These are phyloP conservation scores for Saturnispora sanitii DNA, from an alignment of 805 yeast species.

Conservation along the genomic window DNA sequence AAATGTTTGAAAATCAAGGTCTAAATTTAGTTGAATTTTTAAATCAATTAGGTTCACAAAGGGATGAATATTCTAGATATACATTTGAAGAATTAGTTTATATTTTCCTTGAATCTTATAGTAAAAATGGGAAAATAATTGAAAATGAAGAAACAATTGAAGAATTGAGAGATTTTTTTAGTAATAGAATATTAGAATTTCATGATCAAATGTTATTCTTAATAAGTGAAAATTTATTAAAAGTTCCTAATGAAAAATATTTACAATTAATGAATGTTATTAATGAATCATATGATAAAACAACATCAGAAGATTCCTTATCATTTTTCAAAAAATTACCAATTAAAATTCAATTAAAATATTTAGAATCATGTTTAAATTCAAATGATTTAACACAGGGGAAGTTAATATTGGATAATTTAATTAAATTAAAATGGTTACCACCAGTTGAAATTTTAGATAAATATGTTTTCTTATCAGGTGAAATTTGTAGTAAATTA, in stretches of 20 bases:
- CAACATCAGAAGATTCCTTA: too few species aligned
- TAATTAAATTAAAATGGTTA: constrained; percentile 7
- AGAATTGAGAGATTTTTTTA: constrained; percentile 6
- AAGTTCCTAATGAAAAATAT: neutral
- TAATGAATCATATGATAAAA: neutral
- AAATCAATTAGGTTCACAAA: too few species aligned
- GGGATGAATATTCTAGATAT: constrained; percentile 5
- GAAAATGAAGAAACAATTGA: constrained; percentile 1
- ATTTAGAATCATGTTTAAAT: constrained; percentile 13
- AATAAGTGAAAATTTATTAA: constrained; percentile 2
- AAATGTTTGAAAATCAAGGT: too few species aligned
- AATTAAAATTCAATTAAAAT: constrained; percentile 4
- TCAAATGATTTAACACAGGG: constrained; percentile 16
- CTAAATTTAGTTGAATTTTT: too few species aligned
- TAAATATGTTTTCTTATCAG: constrained; percentile 14
- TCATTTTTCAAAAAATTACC: constrained; percentile 6
- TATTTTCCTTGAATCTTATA: constrained; percentile 7
- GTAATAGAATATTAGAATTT: constrained; percentile 10
- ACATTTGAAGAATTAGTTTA: constrained; percentile 8
- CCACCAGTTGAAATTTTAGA: constrained; percentile 14
- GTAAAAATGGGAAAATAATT: too few species aligned
- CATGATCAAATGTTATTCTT: constrained; percentile 10
- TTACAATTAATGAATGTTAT: constrained; percentile 1
- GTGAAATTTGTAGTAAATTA: constrained; percentile 10
- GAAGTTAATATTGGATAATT: constrained; percentile 10